Evolutionary conservation across 345 rosid species (phyloP).

Genomic region (Arabidopsis arenosa): DNA sequence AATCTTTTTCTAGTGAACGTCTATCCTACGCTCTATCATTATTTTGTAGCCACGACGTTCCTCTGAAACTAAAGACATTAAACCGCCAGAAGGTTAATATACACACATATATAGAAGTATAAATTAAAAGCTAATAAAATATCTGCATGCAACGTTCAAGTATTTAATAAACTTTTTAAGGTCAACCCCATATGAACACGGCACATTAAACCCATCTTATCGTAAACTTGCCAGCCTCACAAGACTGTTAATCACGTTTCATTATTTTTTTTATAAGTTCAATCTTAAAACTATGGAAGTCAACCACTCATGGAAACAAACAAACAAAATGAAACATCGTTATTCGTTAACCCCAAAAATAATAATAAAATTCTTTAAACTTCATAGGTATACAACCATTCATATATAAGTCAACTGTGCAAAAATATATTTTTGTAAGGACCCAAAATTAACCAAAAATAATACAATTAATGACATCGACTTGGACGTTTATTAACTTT

Average conservation of each 20-base stretch:
- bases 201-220: conserved; percentile 21
- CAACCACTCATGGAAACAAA: conserved; percentile 32
- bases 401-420: no score
- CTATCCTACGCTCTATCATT: no score
- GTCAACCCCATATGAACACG: conserved; percentile 29
- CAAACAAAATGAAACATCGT: background rate
- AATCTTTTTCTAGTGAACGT: no score
- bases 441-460: no score
- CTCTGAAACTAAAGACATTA: no score
- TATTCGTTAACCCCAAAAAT: no score
- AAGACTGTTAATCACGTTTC: conserved; percentile 31
- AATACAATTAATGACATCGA: background rate
- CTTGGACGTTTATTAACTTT: background rate
- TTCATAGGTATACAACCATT: no score
- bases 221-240: conserved; percentile 23
- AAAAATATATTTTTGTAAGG: no score
- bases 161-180: background rate
- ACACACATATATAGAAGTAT: no score
- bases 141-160: background rate
- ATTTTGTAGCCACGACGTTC: no score
- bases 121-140: background rate
- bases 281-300: conserved; percentile 17
- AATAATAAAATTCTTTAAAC: no score
- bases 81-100: no score
- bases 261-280: background rate